These are phyloP conservation scores for Omphalea diandra DNA, from an alignment of 441 rosid species.

Conservation along the genomic window DNA sequence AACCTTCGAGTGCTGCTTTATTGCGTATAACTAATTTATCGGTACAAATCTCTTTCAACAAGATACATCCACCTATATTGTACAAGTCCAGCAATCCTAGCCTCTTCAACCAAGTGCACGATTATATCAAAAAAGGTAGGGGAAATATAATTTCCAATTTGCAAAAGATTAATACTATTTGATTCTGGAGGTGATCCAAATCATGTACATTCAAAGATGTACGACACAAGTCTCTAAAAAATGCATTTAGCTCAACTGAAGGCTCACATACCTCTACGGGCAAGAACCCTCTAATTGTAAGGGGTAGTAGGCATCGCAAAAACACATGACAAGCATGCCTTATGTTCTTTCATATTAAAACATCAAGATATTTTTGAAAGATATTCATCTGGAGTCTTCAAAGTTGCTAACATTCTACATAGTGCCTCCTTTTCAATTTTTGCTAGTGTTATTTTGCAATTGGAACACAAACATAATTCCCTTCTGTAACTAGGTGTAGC, in stretches of 20 bases:
- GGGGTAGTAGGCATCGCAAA: background rate
- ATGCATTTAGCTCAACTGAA: background rate
- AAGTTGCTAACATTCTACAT: too few species aligned
- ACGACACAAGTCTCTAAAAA: background rate
- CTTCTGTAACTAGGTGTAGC: background rate
- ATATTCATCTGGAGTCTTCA: background rate
- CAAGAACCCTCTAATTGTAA: background rate
- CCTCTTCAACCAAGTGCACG: background rate
- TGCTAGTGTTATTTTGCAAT: background rate
- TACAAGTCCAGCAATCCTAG: background rate
- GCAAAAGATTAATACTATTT: background rate
- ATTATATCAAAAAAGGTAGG: background rate
- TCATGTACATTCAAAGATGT: background rate
- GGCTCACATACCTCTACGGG: background rate
- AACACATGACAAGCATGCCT: background rate
- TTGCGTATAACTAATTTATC: slow-evolving; percentile 17
- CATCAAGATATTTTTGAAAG: background rate
- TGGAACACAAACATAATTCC: background rate
- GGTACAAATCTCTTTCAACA: background rate
- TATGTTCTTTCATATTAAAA: background rate
- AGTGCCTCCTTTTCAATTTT: background rate
- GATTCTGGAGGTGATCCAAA: background rate
- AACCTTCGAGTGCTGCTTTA: slow-evolving; percentile 19
- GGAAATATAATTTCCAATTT: background rate
- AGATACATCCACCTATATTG: background rate